Base-by-base conservation (phyloP, 2,329 filamentous ascomycete species). In the Pseudogymnoascus sp. region DNA sequence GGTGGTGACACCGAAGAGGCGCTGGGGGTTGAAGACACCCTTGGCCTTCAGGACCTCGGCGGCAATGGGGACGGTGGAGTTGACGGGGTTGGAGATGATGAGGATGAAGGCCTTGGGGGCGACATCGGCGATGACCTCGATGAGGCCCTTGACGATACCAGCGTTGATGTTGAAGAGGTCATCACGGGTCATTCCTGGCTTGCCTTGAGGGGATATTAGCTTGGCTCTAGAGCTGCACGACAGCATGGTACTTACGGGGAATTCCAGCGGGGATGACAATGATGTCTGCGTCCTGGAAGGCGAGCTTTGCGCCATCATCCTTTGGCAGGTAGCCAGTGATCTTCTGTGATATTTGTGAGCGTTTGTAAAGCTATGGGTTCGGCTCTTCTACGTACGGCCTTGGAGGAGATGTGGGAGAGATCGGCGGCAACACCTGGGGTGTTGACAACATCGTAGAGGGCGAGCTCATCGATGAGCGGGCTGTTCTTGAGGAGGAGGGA, bases 111-210 rank as follows among this genome's bases (percentile, higher is more conserved):
- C 94, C 76, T 97, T 95, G 74, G 94, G 94, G 75, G 87, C 87
- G 73, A 88, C 86, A 75, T 97, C 87, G 70, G 93, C 92, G 71
- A 91, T 86, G 60, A 89, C 87, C 82, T 96, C 89, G 71, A 95
- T 88, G 69, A 99, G 84, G 70, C 90, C 92, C 80, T 94, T 91
- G 74, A 99, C 94, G 74, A 99, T 99, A 72, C 92, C 90, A 65
- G 94, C 94, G 77, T 99, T 99, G 83, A 97, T 96, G 81, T 97
- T 97, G 89, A 99, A 99, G 64, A 99, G 90, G 75, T 97, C 94
- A 73, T 99, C 94, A 80, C 94, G 92, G 77, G 90, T 97, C 94
- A 99, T 99, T 73, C 94, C 94, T 71, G 94, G 94, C 85, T 97
- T 97, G 80, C 93, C 93, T 97, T 39, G 67, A 63, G 69, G 66